Evolutionary conservation across 208 protist species (phyloP).

Genomic region (Leishmania braziliensis): DNA sequence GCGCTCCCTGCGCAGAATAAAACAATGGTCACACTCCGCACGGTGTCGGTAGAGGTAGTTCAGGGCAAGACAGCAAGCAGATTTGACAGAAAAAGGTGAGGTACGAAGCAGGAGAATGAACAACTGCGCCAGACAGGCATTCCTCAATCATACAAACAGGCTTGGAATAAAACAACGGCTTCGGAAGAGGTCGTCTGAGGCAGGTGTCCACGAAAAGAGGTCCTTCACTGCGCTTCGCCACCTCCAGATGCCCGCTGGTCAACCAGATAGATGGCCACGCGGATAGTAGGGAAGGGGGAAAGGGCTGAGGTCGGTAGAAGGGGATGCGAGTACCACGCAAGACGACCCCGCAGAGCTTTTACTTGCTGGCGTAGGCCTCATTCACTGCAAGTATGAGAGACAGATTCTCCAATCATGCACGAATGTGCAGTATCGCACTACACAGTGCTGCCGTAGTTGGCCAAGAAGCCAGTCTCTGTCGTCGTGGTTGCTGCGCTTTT

Average conservation of each 20-base stretch:
- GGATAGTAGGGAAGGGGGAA: neutral
- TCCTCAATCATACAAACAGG: no score
- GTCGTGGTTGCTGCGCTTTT: neutral
- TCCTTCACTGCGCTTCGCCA: neutral
- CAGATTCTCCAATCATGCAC: neutral
- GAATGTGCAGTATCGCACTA: neutral
- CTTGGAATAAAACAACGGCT: neutral
- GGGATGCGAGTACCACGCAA: neutral
- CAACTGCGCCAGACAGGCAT: neutral
- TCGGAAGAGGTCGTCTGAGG: neutral
- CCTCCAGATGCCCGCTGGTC: neutral
- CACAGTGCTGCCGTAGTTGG: constrained; percentile 10
- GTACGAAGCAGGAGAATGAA: neutral
- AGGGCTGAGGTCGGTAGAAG: neutral
- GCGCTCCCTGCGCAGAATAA: neutral
- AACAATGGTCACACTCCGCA: neutral
- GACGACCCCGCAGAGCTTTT: neutral
- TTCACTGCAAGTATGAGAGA: neutral
- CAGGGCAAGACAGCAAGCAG: neutral
- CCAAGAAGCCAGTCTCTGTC: neutral
- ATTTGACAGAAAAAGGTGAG: neutral
- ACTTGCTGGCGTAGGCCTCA: no score
- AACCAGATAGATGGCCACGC: neutral
- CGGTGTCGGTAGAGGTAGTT: neutral
- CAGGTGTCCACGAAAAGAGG: neutral